Evolutionary conservation across 2,329 filamentous ascomycete genomes (phyloP).

Genomic region (Alternaria sp.): DNA sequence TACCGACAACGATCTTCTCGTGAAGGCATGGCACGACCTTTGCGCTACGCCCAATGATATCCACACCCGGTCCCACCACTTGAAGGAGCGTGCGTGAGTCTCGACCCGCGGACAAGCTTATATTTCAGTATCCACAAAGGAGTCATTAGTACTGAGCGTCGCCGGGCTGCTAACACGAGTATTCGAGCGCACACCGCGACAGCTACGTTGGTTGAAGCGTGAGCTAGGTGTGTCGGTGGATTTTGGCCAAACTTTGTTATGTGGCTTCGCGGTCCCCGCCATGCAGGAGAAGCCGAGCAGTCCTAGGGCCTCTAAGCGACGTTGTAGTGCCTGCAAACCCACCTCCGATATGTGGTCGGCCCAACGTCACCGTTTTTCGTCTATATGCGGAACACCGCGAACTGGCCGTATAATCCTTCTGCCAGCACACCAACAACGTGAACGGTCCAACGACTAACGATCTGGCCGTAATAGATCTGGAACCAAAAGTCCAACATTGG

Average conservation of each 20-base stretch:
- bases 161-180: conserved; percentile 8
- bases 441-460: not conserved
- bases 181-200: conserved; percentile 11
- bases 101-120: conserved; percentile 23
- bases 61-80: conserved; percentile 9
- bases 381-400: conserved; percentile 6
- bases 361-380: conserved; percentile 19
- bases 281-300: conserved; percentile 16
- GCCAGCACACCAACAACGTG: conserved; percentile 1
- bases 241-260: conserved; percentile 13
- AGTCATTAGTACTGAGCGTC: not conserved
- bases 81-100: conserved; percentile 11
- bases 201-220: conserved; percentile 5
- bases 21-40: conserved; percentile 16
- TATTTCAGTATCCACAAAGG: conserved; percentile 16
- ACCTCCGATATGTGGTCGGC: conserved; percentile 18
- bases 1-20: conserved; percentile 27
- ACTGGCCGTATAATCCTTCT: conserved; percentile 1
- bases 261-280: conserved; percentile 12
- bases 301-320: conserved; percentile 12
- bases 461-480: not conserved
- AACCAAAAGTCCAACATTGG: not conserved
- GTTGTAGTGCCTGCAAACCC: conserved; percentile 15
- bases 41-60: conserved; percentile 24
- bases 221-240: conserved; percentile 2